phyloP scores from a whole-genome alignment of 306 rosid genomes.

The Clitoria ternatea region DNA sequence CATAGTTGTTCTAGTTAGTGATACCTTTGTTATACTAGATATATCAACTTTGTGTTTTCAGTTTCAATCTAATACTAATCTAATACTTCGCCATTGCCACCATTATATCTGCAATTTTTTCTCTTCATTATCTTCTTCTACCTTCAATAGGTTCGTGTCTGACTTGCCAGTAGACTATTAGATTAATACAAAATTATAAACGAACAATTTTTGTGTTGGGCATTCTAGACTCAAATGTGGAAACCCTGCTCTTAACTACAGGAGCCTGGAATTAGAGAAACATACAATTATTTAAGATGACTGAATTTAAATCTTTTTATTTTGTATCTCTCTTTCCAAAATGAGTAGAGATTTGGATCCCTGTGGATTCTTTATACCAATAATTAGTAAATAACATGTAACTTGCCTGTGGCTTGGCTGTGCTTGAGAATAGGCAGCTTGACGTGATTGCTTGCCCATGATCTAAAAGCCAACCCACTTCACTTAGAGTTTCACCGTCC shows the following conservation, averaged over 20 bases:
- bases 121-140: background rate
- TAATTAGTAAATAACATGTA: constrained; percentile 10
- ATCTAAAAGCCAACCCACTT: constrained; percentile 91
- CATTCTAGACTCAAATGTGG: background rate
- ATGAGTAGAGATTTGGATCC: background rate
- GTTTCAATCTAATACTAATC: background rate
- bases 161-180: background rate
- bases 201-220: background rate
- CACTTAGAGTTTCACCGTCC: constrained; percentile 58
- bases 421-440: constrained; percentile 65
- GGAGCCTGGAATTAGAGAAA: background rate
- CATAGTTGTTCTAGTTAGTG: background rate
- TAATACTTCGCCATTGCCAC: too few relatives aligned
- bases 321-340: background rate
- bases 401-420: constrained; percentile 68
- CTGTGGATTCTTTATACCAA: background rate
- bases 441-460: constrained; percentile 69
- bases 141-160: background rate
- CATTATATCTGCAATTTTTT: background rate
- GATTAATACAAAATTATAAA: background rate
- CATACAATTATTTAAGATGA: background rate
- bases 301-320: background rate
- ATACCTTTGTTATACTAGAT: background rate
- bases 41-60: background rate
- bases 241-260: background rate